phyloP scores from a whole-genome alignment of 2,329 filamentous ascomycete species.

The Penicillium expansum region DNA sequence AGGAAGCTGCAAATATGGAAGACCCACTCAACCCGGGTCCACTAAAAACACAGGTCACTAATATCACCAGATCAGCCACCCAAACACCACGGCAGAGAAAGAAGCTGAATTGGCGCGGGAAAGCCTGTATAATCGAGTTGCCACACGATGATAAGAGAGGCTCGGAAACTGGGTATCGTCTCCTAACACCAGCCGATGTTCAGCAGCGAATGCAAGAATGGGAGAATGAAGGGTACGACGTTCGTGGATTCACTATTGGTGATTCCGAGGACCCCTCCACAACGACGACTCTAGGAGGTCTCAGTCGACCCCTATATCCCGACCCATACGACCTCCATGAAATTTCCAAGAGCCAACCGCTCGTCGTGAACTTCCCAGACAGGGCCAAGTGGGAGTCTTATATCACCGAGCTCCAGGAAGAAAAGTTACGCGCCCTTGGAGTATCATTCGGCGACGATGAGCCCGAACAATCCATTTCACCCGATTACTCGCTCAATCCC shows the following conservation, averaged over 20 bases:
- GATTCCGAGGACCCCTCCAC: conserved; percentile 28
- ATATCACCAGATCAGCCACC: conserved; percentile 21
- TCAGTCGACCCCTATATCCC: conserved; percentile 46
- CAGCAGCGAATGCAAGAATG: conserved; percentile 40
- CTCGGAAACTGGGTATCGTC: conserved; percentile 38
- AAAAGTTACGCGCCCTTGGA: conserved; percentile 86
- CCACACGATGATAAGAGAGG: conserved; percentile 67
- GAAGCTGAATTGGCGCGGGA: conserved; percentile 72
- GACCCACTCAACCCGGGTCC: conserved; percentile 7
- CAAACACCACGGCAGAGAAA: conserved; percentile 54
- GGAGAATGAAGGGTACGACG: conserved; percentile 45
- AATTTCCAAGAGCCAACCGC: conserved; percentile 34
- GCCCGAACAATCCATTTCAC: conserved; percentile 64
- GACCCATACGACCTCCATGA: conserved; percentile 39
- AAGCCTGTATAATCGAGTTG: conserved; percentile 68
- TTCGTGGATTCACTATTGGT: conserved; percentile 41
- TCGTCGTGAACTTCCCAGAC: conserved; percentile 44
- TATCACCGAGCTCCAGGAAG: conserved; percentile 78
- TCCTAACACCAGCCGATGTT: conserved; percentile 42
- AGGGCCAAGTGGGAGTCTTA: conserved; percentile 69
- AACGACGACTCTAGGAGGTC: conserved; percentile 34
- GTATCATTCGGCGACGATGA: conserved; percentile 78
- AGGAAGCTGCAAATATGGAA: conserved; percentile 6
- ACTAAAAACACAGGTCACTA: conserved; percentile 15
- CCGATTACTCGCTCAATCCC: conserved; percentile 63